Percentiles rank a stretch among this genome's conserved stretches.
These are phyloP conservation scores for Penicillium hesseltinei DNA, from an alignment of 2,329 filamentous ascomycete species.

Conservation along the genomic window DNA sequence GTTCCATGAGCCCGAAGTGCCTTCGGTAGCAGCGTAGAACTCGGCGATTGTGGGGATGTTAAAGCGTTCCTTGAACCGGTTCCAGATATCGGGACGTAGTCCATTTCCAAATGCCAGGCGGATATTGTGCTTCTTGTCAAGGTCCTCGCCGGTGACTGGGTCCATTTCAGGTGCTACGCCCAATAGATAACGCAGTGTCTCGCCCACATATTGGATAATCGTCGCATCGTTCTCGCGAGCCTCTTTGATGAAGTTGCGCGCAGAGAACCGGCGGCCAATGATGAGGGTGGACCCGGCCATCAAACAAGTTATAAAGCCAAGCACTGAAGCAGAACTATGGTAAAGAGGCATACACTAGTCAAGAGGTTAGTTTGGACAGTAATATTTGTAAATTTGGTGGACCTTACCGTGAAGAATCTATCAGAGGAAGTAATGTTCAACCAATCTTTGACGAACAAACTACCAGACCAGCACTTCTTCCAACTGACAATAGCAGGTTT, in stretches of 20 bases:
- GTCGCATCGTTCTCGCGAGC: constrained; percentile 69
- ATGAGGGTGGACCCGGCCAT: constrained; percentile 64
- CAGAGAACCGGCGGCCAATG: constrained; percentile 75
- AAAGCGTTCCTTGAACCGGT: constrained; percentile 77
- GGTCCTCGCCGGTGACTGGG: constrained; percentile 61
- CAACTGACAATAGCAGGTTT: constrained; percentile 77
- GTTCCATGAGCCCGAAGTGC: constrained; percentile 69
- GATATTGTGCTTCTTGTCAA: constrained; percentile 73
- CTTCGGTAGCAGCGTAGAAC: constrained; percentile 79
- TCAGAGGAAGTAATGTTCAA: constrained; percentile 62
- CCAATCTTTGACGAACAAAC: constrained; percentile 55
- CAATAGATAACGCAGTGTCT: constrained; percentile 80
- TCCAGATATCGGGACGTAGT: constrained; percentile 81
- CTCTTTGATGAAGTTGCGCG: constrained; percentile 72
- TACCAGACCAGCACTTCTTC: constrained; percentile 60
- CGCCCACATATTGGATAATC: constrained; percentile 81
- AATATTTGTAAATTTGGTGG: neutral
- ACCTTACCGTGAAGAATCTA: constrained; percentile 68
- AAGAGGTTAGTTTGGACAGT: constrained; percentile 6
- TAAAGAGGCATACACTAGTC: constrained; percentile 80
- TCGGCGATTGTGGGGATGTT: constrained; percentile 70
- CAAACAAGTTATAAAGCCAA: constrained; percentile 65
- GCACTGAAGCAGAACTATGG: constrained; percentile 72
- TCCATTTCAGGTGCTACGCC: constrained; percentile 63
- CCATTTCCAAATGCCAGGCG: constrained; percentile 80